Conservation (phyloP, 805 yeast genomes). For the Monosporozyma aerobia region DNA sequence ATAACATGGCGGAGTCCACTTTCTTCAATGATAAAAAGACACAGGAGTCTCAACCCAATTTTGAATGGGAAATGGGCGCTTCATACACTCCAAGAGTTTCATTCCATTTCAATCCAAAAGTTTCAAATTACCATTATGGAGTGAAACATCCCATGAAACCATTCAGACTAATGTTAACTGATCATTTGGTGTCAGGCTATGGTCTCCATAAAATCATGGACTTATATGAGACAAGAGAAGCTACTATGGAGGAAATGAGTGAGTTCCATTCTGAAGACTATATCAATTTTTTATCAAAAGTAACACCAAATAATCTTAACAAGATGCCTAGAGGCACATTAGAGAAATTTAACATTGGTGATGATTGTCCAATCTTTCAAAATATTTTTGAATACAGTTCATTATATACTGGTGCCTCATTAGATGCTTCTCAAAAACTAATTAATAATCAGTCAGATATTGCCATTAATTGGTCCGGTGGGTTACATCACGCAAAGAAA, state of each 20-base stretch:
- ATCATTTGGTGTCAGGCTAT: conserved; percentile 78
- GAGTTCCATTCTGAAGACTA: conserved; percentile 87
- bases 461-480: conserved; percentile 91
- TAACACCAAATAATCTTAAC: conserved; percentile 62
- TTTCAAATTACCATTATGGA: conserved; percentile 79
- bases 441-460: conserved; percentile 78
- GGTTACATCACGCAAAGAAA: conserved; percentile 87
- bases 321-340: conserved; percentile 41
- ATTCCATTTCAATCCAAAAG: conserved; percentile 80
- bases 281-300: conserved; percentile 61
- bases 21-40: conserved; percentile 36
- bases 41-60: conserved; percentile 36
- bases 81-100: conserved; percentile 56
- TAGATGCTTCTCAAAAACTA: conserved; percentile 82
- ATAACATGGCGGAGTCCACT: conserved; percentile 25
- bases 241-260: conserved; percentile 68
- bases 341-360: conserved; percentile 85
- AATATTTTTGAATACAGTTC: conserved; percentile 69
- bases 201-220: conserved; percentile 87
- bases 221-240: conserved; percentile 71
- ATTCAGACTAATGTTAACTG: conserved; percentile 84
- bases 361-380: conserved; percentile 81
- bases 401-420: conserved; percentile 79
- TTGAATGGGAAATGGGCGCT: conserved; percentile 39
- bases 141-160: conserved; percentile 98